Evolutionary conservation across 805 yeast genomes (phyloP), one percentile per base, ranked within the genome.

Genomic region (Yamadazyma phyllophila): DNA sequence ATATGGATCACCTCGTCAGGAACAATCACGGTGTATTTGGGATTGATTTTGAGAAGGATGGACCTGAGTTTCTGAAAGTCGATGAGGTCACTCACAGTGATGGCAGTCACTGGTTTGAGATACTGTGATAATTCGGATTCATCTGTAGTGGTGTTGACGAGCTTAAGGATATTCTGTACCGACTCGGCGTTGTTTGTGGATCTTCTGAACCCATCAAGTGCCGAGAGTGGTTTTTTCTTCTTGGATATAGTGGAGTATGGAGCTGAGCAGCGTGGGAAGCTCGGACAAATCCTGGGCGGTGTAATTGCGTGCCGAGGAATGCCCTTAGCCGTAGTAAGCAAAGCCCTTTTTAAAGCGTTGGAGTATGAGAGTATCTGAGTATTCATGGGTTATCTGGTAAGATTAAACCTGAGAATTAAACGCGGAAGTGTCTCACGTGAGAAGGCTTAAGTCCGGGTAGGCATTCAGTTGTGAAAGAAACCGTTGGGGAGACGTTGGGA

Each of bases 21-120:
- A 1, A 82, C 74, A 16, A 82, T 57, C 13, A 42, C 45, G 54
- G 12, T 65, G 26, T 40, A 31, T 11, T 35, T 16, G 15, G 35
- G 24, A 14, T 26, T 34, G 7, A 41, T 15, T 4, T 64, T 24
- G 79, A 54, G 27, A 4, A 44, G 37, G 9, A 39, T 44, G 10
- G 67, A 61, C n/a, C 69, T 52, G 2, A 78, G 78, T 41, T 62
- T 62, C 0, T 66, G 63, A 37, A 90, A 67, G 57, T 88, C 82
- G 51, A 88, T 88, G 6, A 70, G 59, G 54, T 90, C 96, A 50
- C 90, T 83, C 0, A 82, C 74, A 1, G 96, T 85, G 3, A 83
- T 76, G 1, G 91, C 78, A 0, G 88, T 82, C 45, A 88, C 87
- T 0, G 85, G 77, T 15, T 44, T 48, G 5, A 51, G 27, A 29